phyloP scores from a whole-genome alignment of 495 filamentous ascomycete species.

The Talaromyces nanjingensis region DNA sequence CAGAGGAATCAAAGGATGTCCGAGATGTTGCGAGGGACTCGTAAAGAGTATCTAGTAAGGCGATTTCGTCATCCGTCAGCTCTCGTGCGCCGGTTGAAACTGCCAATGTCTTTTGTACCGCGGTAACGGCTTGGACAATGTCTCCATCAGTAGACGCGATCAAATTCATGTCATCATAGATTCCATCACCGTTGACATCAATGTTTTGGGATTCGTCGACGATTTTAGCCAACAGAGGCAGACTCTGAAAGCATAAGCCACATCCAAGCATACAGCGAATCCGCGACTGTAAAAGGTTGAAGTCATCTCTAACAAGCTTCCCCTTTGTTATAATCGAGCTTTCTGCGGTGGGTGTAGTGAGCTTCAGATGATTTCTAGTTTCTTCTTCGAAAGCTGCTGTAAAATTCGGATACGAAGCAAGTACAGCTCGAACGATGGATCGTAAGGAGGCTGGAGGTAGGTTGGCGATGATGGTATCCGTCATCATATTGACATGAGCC shows the following conservation, averaged over 20 bases:
- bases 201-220: conserved; percentile 8
- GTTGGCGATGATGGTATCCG: conserved; percentile 24
- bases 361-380: conserved; percentile 10
- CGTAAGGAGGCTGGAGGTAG: conserved; percentile 20
- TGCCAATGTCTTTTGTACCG: conserved; percentile 31
- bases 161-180: conserved; percentile 4
- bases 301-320: not conserved
- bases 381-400: conserved; percentile 18
- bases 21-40: not conserved
- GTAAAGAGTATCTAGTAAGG: not conserved
- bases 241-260: conserved; percentile 13
- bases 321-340: not conserved
- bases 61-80: conserved; percentile 5
- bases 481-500: conserved; percentile 29
- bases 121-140: conserved; percentile 33
- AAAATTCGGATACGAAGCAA: conserved; percentile 11
- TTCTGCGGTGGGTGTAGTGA: not conserved
- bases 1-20: not conserved
- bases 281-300: conserved; percentile 9
- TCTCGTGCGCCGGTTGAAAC: conserved; percentile 9
- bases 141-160: conserved; percentile 30
- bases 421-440: conserved; percentile 16
- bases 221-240: conserved; percentile 12
- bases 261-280: conserved; percentile 24
- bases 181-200: not conserved